Evolutionary conservation across 768 basidiomycete genomes (phyloP).

Genomic region (Obba rivulosa): DNA sequence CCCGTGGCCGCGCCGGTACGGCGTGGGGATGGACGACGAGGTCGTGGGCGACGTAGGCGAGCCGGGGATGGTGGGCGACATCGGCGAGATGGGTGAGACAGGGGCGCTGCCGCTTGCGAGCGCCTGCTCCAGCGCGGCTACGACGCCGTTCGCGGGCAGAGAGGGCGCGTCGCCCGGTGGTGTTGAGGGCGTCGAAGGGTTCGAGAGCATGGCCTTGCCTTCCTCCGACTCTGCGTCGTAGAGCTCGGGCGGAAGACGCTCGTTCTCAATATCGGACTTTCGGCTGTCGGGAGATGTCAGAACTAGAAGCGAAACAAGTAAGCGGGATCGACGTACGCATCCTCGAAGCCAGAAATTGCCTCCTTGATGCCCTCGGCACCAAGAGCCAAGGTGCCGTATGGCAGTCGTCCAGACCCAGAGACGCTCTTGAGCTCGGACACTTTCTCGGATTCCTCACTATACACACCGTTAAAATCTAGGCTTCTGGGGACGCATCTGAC

Average conservation of each 20-base stretch:
- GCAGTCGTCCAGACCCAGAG: conserved; percentile 69
- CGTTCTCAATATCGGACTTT: conserved; percentile 98
- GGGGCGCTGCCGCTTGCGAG: conserved; percentile 12
- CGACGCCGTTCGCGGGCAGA: conserved; percentile 24
- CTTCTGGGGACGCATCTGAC: background rate
- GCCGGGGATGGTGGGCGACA: conserved; percentile 36
- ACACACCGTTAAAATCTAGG: background rate
- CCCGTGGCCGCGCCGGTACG: conserved; percentile 67
- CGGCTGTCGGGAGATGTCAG: conserved; percentile 44
- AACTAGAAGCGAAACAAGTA: background rate
- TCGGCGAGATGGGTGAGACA: conserved; percentile 17
- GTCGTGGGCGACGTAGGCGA: conserved; percentile 42
- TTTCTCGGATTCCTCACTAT: conserved; percentile 94
- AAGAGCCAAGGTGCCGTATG: conserved; percentile 78
- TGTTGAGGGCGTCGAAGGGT: conserved; percentile 43
- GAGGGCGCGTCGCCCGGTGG: conserved; percentile 40
- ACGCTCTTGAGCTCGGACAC: conserved; percentile 96
- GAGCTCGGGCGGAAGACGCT: conserved; percentile 93
- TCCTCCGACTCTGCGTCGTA: conserved; percentile 76
- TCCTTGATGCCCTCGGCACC: conserved; percentile 95
- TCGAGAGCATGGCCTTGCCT: conserved; percentile 51
- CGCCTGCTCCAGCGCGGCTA: conserved; percentile 27
- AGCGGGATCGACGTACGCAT: conserved; percentile 65
- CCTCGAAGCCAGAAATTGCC: conserved; percentile 88
- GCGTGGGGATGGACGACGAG: conserved; percentile 26